Percentiles rank a stretch among this genome's conserved stretches.
Conservation (phyloP, 2,329 filamentous ascomycete genomes). For the Colletotrichum cereale region DNA sequence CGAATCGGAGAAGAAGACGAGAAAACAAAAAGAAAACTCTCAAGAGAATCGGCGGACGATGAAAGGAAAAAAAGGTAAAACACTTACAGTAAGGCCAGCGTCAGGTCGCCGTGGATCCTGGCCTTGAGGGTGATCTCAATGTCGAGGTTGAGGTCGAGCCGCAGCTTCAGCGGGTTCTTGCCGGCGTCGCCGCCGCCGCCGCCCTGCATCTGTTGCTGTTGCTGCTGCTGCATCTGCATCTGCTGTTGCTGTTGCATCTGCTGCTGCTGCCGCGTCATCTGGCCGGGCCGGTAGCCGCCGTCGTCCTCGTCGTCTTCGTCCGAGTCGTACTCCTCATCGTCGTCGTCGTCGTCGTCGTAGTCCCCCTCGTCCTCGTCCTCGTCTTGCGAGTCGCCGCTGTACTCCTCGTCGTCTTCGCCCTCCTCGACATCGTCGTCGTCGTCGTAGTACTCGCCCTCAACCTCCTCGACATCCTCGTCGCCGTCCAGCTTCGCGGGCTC, state of each 20-base stretch:
- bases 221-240: slow-evolving; percentile 45
- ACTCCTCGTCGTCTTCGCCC: slow-evolving; percentile 39
- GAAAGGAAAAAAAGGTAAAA: background rate
- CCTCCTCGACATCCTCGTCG: slow-evolving; percentile 24
- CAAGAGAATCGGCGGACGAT: background rate
- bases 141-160: slow-evolving; percentile 77
- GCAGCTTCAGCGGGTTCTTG: slow-evolving; percentile 44
- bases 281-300: slow-evolving; percentile 30
- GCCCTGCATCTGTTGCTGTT: slow-evolving; percentile 45
- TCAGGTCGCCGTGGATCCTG: slow-evolving; percentile 86
- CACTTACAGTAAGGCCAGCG: slow-evolving; percentile 77
- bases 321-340: slow-evolving; percentile 42
- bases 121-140: slow-evolving; percentile 89
- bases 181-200: slow-evolving; percentile 40
- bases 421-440: slow-evolving; percentile 32
- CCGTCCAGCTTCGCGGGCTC: slow-evolving; percentile 28
- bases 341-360: slow-evolving; percentile 42
- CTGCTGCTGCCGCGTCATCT: slow-evolving; percentile 27
- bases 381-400: slow-evolving; percentile 40
- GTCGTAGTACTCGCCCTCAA: slow-evolving; percentile 4
- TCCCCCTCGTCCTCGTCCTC: slow-evolving; percentile 9
- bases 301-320: slow-evolving; percentile 33
- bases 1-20: background rate
- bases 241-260: slow-evolving; percentile 42
- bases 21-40: background rate